These are phyloP conservation scores for Carex cristatella DNA, from an alignment of 176 grass and related monocot genomes.

Conservation along the genomic window DNA sequence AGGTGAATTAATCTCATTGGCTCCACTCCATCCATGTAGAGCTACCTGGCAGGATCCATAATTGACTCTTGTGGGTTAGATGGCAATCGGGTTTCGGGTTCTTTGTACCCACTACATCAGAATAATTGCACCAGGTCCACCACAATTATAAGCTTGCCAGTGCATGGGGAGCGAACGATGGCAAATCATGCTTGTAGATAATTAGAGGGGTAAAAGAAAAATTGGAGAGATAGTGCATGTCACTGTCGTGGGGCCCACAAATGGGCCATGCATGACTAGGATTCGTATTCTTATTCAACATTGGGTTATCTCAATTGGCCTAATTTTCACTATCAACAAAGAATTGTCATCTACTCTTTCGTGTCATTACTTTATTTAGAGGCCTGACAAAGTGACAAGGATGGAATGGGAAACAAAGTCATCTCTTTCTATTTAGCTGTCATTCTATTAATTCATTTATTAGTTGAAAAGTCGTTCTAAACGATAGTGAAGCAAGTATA, in stretches of 20 bases:
- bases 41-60: neutral
- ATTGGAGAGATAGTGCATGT: conserved; percentile 3
- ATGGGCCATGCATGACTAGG: conserved; percentile 13
- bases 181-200: conserved; percentile 18
- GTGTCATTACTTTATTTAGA: neutral
- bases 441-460: neutral
- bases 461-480: conserved; percentile 5
- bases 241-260: neutral
- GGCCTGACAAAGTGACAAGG: neutral
- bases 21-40: too few relatives aligned
- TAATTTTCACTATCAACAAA: conserved; percentile 18
- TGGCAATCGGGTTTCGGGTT: neutral
- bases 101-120: neutral
- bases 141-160: conserved; percentile 12
- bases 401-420: conserved; percentile 2
- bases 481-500: neutral
- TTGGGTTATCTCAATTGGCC: conserved; percentile 9
- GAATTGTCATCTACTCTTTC: conserved; percentile 9
- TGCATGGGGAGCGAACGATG: conserved; percentile 4
- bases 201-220: neutral
- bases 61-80: neutral
- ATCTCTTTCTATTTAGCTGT: neutral
- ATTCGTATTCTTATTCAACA: conserved; percentile 24
- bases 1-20: too few relatives aligned
- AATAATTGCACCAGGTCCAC: conserved; percentile 19